Evolutionary conservation across 176 grass and related monocot species (phyloP), one percentile per base, ranked within the genome.

Genomic region (Rhipidocladum racemiflorum): DNA sequence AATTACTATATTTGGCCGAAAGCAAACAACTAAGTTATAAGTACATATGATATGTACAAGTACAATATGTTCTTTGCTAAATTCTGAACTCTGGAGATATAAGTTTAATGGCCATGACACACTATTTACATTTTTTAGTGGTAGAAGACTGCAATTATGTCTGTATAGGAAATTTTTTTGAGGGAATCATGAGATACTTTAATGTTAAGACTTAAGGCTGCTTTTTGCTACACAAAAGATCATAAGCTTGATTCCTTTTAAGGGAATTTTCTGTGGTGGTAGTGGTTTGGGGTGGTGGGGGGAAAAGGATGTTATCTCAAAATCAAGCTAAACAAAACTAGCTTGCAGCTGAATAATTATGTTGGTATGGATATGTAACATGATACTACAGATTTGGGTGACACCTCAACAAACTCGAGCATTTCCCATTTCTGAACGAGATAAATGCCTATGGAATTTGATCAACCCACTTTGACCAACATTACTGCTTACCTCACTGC

Each of bases 61-160:
- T 49, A 48, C 20, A 36, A 24, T 50, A 5, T 44, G 24, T 66
- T 84, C 9, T 57, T 25, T 20, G 21, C 20, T 27, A 36, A 60
- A 0, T 0, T 78, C 14, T 77, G 18, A 59, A 77, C 17, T 15
- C n/a, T 25, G 3, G 20, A 14, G 21, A 78, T 9, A 78, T 9
- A 70, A 61, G 21, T 61, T 2, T 82, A 82, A 71, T 60, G 42
- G 51, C 15, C 40, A 62, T 48, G 40, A n/a, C 43, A 77, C 18
- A 70, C 14, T 27, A 61, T 57, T 24, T 57, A 24, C n/a, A 12
- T 57, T 57, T 57, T 57, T 57, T 57, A 12, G n/a, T 57, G 3
- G 55, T 57, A 24, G 55, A 39, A 39, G 34, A 46, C n/a, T 63
- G 27, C 7, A 46, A 51, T 62, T 61, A 28, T 61, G 49, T 25